Base-by-base conservation (phyloP, 495 filamentous ascomycete genomes). In the Penicillium bovifimosum region DNA sequence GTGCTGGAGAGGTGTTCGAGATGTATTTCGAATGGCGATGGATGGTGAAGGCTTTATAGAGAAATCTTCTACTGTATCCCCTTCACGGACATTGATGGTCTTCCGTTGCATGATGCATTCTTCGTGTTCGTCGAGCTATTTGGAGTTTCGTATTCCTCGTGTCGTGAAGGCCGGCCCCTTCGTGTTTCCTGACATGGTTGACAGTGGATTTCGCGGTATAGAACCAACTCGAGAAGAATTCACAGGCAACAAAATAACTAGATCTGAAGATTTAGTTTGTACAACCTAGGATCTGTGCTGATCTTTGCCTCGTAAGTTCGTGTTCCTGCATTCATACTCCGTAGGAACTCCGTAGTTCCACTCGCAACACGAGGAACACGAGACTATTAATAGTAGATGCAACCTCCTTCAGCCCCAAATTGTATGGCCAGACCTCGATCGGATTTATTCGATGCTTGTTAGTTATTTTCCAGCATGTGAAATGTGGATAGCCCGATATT, bases 271-370 rank as follows among this genome's bases (percentile, higher is more conserved):
- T n/a, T 24, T 26, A 17, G 5, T 16, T 10, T 7, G 13, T 8
- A 14, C 45, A 9, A 20, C 4, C 20, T 27, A 18, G 33, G 14
- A 5, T 3, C 18, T 32, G 6, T 13, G 18, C 27, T 35, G 45
- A 47, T 38, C 45, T 17, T 38, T 10, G 26, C 20, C 44, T 32
- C 47, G 47, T 50, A 41, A 41, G 26, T 38, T 50, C 47, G 47
- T 50, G 47, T 41, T 31, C 35, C 47, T 50, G 47, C 14, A 32
- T 41, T 20, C 16, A 47, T 47, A 47, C 31, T 47, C 17, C 20
- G 18, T 7, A 6, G 1, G 5, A 14, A n/a, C n/a, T n/a, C n/a
- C n/a, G n/a, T n/a, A n/a, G n/a, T n/a, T 10, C 28, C 43, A 32
- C 11, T 46, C 18, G 18, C 10, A 46, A 34, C 31, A 33, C 32